phyloP scores from a whole-genome alignment of 2,329 filamentous ascomycete species.

The Nemania sp. region DNA sequence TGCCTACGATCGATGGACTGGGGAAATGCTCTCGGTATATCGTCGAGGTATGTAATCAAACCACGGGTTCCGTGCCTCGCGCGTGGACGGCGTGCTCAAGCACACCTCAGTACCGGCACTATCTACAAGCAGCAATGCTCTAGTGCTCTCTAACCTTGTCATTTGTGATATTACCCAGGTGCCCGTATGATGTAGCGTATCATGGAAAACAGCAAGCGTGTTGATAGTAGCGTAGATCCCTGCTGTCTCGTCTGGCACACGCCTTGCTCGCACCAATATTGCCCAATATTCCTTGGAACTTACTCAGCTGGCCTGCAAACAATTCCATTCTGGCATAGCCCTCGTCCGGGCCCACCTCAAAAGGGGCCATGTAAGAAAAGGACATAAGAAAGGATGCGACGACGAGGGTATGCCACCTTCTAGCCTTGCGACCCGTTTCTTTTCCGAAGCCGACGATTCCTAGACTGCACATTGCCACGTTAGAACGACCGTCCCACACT shows the following conservation, averaged over 20 bases:
- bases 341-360: slow-evolving; percentile 22
- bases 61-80: background rate
- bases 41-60: background rate
- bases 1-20: background rate
- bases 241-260: slow-evolving; percentile 12
- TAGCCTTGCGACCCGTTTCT: slow-evolving; percentile 25
- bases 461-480: background rate
- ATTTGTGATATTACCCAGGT: background rate
- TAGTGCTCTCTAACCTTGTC: background rate
- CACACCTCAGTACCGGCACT: background rate
- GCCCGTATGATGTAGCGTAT: background rate
- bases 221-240: slow-evolving; percentile 26
- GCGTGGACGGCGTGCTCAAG: background rate
- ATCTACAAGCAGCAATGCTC: background rate
- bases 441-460: slow-evolving; percentile 20
- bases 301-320: slow-evolving; percentile 26
- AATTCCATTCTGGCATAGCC: slow-evolving; percentile 32
- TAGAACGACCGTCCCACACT: slow-evolving; percentile 14
- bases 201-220: slow-evolving; percentile 23
- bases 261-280: slow-evolving; percentile 6
- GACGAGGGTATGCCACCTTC: slow-evolving; percentile 26
- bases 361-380: slow-evolving; percentile 17
- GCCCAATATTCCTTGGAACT: slow-evolving; percentile 16
- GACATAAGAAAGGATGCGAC: slow-evolving; percentile 28
- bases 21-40: background rate